Evolutionary conservation across 2,329 filamentous ascomycete genomes (phyloP).

Genomic region (Stagonosporopsis tanaceti): DNA sequence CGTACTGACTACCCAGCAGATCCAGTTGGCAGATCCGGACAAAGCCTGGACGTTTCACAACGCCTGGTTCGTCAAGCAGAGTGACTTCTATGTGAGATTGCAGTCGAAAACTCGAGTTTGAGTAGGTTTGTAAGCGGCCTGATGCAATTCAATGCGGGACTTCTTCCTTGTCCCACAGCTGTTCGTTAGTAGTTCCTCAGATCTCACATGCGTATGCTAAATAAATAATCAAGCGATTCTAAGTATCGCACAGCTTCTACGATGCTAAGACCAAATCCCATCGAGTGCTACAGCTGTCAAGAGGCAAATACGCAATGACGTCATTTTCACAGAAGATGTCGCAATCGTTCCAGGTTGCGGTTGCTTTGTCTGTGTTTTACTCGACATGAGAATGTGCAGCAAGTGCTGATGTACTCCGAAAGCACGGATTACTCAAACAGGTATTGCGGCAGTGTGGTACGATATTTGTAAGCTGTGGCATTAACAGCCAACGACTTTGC

Average conservation of each 20-base stretch:
- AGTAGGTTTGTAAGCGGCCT: background rate
- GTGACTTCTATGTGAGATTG: slow-evolving; percentile 15
- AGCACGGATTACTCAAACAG: too few relatives aligned
- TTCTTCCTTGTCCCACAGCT: background rate
- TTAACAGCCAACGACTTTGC: background rate
- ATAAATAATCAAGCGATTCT: background rate
- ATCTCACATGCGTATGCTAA: background rate
- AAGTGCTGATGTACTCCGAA: too few relatives aligned
- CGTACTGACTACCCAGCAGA: slow-evolving; percentile 1
- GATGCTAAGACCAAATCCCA: background rate
- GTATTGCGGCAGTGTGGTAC: background rate
- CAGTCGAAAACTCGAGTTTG: background rate
- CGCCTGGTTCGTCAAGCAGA: slow-evolving; percentile 27
- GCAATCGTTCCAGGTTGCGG: background rate
- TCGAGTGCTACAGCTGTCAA: background rate
- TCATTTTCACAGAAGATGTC: background rate
- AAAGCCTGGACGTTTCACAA: slow-evolving; percentile 23
- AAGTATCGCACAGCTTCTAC: background rate
- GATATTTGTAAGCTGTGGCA: background rate
- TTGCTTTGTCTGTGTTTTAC: too few relatives aligned
- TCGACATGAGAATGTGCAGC: too few relatives aligned
- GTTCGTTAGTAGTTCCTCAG: background rate
- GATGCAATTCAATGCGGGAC: background rate
- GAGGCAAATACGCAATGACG: background rate
- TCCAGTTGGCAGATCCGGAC: slow-evolving; percentile 11